Percentiles rank a stretch among this genome's conserved stretches.
Conservation (phyloP, 148 eudicot species). For the Silene latifolia region DNA sequence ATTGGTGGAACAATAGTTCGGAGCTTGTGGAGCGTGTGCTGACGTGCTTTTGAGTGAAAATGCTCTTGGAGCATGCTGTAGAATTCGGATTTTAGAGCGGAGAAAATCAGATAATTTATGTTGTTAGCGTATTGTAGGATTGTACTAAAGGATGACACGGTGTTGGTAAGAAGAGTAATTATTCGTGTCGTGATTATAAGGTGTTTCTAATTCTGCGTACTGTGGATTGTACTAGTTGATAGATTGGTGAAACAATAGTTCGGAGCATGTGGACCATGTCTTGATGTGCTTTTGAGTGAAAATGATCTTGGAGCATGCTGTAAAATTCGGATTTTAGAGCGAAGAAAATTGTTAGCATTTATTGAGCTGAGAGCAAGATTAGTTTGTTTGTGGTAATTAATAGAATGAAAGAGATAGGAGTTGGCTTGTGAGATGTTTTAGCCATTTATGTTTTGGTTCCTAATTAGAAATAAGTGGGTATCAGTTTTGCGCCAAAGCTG, state of each 20-base stretch:
- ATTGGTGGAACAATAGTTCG: not conserved
- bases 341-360: not conserved
- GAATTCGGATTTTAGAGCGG: not conserved
- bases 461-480: not conserved
- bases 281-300: not conserved
- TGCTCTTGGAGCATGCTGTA: not conserved
- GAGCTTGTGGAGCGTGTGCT: not conserved
- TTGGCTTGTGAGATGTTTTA: not conserved
- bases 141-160: no score
- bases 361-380: slow-evolving; percentile 4
- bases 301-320: not conserved
- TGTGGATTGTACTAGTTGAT: not conserved
- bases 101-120: not conserved
- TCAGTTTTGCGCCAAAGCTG: not conserved
- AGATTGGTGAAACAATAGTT: not conserved
- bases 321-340: not conserved
- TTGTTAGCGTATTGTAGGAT: not conserved
- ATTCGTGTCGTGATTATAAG: no score
- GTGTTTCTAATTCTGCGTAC: no score
- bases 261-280: not conserved
- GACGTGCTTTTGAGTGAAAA: not conserved
- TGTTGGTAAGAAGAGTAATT: no score
- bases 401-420: no score
- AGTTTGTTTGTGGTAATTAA: not conserved
- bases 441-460: not conserved